Evolutionary conservation across 441 rosid genomes (phyloP), one percentile per base, ranked within the genome.

Genomic region (Rhodomyrtus psidioides): DNA sequence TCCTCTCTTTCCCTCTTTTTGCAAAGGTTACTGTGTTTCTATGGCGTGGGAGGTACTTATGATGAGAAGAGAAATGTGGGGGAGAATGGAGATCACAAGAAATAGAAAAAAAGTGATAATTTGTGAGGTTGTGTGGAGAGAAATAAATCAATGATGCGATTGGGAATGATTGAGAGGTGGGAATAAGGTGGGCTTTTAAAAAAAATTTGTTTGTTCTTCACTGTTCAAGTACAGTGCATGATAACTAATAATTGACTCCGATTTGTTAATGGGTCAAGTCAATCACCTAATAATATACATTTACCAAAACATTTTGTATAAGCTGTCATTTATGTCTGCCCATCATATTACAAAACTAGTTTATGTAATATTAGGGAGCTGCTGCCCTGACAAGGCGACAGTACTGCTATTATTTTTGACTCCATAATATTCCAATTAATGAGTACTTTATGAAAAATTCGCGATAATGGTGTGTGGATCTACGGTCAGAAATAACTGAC

Each of bases 81-180:
- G 86, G 75, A 34, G 55, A 85, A 39, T 34, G 79, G 79, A 34
- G 79, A 70, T 70, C 79, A 82, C 27, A 82, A 39, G 84, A 59
- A 54, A 28, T 58, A 39, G 42, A 60, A 58, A 84, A 86, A 58
- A 84, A 85, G 79, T 46, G 58, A 59, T 62, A 75, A 87, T 57
- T 84, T 82, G 87, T 42, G 86, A 62, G 83, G 27, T 56, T 84
- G 82, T 46, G 82, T 85, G 70, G 86, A 86, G 87, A 81, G 87
- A 86, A 55, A 70, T 70, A 19, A 39, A 39, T 34, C 79, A 70
- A 26, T 70, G 79, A 70, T 70, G 55, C 85, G 86, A 59, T 86
- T 88, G 87, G 91, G 88, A 91, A 91, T 91, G 94, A 91, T 90
- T 89, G 92, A 90, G 89, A 90, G 88, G 87, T 89, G 91, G 91